These are phyloP conservation scores for Cyclostephanos tholiformis DNA, from an alignment of 108 stramenopile species.

Conservation along the genomic window DNA sequence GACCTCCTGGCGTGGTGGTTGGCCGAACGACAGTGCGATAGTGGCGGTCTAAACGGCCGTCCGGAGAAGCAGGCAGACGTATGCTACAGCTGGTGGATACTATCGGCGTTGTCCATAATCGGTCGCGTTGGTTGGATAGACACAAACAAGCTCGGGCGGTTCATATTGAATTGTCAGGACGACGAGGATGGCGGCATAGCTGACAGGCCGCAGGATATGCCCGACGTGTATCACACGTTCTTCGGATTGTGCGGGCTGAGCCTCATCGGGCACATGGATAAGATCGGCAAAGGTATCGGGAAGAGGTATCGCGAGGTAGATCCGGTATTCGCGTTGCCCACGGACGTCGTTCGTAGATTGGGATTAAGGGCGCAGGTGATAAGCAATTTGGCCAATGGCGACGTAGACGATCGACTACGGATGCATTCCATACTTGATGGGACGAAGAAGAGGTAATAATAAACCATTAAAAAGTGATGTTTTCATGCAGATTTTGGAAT, in stretches of 20 bases:
- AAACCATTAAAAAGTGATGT: too few relatives aligned
- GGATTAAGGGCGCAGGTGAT: constrained; percentile 68
- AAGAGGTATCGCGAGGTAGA: constrained; percentile 71
- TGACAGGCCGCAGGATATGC: constrained; percentile 94
- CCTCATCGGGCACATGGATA: constrained; percentile 80
- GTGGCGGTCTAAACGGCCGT: constrained; percentile 95
- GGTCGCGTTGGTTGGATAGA: constrained; percentile 94
- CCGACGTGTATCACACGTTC: constrained; percentile 99
- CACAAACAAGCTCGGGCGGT: constrained; percentile 70
- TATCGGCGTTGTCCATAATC: constrained; percentile 89
- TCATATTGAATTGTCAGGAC: constrained; percentile 97
- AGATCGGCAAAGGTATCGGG: constrained; percentile 26
- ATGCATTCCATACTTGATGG: constrained; percentile 25
- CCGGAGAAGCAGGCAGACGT: constrained; percentile 99
- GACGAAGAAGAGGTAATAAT: background rate
- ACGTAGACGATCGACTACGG: constrained; percentile 49
- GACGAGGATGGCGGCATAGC: constrained; percentile 97
- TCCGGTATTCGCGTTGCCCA: constrained; percentile 88
- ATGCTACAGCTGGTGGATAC: constrained; percentile 99
- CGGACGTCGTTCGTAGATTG: constrained; percentile 67
- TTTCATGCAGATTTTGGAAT: too few relatives aligned
- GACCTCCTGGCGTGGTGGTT: constrained; percentile 98
- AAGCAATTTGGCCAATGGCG: constrained; percentile 21
- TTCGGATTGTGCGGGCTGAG: constrained; percentile 94
- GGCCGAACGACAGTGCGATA: constrained; percentile 98